These are phyloP conservation scores for Lenwebbia sp. DNA, from an alignment of 345 rosid species.

Conservation along the genomic window DNA sequence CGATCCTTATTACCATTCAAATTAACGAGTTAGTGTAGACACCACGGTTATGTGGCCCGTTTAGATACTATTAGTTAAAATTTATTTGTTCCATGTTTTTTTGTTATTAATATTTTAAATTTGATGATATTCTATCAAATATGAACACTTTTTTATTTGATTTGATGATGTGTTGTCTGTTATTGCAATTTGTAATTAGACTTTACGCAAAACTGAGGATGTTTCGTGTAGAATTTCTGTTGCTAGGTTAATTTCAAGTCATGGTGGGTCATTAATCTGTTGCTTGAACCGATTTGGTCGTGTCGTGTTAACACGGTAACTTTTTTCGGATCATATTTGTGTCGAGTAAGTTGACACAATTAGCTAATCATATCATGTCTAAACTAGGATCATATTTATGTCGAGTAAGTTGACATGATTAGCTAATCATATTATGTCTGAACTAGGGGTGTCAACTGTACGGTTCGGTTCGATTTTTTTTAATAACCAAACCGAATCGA, in stretches of 20 bases:
- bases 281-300: background rate
- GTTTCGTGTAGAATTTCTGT: background rate
- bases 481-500: too few relatives aligned
- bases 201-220: too few relatives aligned
- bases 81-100: too few relatives aligned
- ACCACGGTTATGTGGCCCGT: accelerated
- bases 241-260: background rate
- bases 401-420: background rate
- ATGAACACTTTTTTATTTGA: accelerated
- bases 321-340: background rate
- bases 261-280: background rate
- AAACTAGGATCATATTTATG: too few relatives aligned
- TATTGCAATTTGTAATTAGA: background rate
- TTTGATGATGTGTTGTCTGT: accelerated
- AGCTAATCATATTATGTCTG: background rate
- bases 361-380: background rate
- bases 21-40: background rate
- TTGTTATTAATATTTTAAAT: background rate
- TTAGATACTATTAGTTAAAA: background rate
- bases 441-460: too few relatives aligned
- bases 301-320: background rate
- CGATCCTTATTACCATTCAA: background rate
- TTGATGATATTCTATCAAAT: background rate
- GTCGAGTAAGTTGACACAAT: too few relatives aligned
- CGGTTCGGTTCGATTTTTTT: too few relatives aligned